Evolutionary conservation across 2,329 filamentous ascomycete genomes (phyloP).

Genomic region (Apiospora rasikravindrae): DNA sequence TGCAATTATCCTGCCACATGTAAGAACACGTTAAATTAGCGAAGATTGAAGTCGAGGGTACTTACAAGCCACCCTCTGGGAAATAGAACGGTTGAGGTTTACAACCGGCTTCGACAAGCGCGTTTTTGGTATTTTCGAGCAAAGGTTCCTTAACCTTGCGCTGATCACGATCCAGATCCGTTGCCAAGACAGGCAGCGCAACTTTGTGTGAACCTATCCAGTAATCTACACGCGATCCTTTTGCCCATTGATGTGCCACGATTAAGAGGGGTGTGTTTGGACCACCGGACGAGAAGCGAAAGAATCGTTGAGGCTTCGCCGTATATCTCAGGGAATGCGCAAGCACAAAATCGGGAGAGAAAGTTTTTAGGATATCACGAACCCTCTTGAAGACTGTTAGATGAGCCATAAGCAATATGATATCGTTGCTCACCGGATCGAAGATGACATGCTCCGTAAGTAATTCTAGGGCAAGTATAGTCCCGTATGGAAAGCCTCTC

Average conservation of each 20-base stretch:
- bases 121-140: background rate
- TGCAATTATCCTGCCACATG: background rate
- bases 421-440: constrained; percentile 1
- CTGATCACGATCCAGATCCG: background rate
- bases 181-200: background rate
- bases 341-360: background rate
- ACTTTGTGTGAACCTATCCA: background rate
- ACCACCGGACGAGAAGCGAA: background rate
- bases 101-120: background rate
- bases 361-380: background rate
- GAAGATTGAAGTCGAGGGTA: background rate
- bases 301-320: background rate
- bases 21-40: background rate
- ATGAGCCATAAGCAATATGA: background rate
- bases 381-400: background rate
- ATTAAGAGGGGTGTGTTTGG: background rate
- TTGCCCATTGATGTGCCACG: background rate
- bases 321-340: background rate
- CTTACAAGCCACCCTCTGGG: background rate
- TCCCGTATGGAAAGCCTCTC: background rate
- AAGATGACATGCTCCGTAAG: background rate
- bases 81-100: background rate
- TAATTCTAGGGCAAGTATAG: background rate
- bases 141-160: background rate
- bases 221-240: background rate